phyloP scores from a whole-genome alignment of 2,329 filamentous ascomycete genomes.

The Endoconidiophora polonica region DNA sequence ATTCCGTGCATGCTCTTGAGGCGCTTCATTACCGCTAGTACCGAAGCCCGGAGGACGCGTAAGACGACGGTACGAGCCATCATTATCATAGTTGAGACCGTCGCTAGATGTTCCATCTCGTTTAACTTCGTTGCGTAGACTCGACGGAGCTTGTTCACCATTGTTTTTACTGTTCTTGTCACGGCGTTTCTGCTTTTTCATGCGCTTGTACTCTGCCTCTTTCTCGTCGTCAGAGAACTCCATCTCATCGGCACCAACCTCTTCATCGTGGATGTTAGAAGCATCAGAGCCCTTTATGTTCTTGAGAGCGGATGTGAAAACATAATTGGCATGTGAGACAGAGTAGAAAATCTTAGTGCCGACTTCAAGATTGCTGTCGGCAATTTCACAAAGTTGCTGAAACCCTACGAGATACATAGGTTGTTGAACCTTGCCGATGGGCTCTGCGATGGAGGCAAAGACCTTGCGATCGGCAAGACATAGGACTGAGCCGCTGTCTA shows the following conservation, averaged over 20 bases:
- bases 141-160: slow-evolving; percentile 18
- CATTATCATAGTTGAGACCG: slow-evolving; percentile 51
- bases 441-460: slow-evolving; percentile 69
- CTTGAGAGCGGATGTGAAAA: slow-evolving; percentile 72
- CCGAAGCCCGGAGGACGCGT: slow-evolving; percentile 49
- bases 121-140: slow-evolving; percentile 20
- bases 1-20: not conserved
- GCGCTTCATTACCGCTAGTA: slow-evolving; percentile 20
- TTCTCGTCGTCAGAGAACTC: slow-evolving; percentile 97
- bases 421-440: slow-evolving; percentile 68
- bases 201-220: slow-evolving; percentile 65
- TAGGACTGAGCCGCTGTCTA: slow-evolving; percentile 70
- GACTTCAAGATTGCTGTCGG: slow-evolving; percentile 46
- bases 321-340: slow-evolving; percentile 58
- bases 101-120: slow-evolving; percentile 20
- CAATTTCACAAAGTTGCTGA: slow-evolving; percentile 48
- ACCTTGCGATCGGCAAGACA: slow-evolving; percentile 61
- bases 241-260: slow-evolving; percentile 67
- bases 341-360: slow-evolving; percentile 65
- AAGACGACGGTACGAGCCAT: slow-evolving; percentile 56
- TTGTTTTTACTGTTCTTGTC: slow-evolving; percentile 20
- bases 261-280: slow-evolving; percentile 88
- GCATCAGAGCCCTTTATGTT: slow-evolving; percentile 78
- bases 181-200: slow-evolving; percentile 48
- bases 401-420: slow-evolving; percentile 78